A percentile compares a stretch with the other conserved stretches of the same genome.
Conservation (phyloP, 495 filamentous ascomycete species). For the Acidomyces sp. region DNA sequence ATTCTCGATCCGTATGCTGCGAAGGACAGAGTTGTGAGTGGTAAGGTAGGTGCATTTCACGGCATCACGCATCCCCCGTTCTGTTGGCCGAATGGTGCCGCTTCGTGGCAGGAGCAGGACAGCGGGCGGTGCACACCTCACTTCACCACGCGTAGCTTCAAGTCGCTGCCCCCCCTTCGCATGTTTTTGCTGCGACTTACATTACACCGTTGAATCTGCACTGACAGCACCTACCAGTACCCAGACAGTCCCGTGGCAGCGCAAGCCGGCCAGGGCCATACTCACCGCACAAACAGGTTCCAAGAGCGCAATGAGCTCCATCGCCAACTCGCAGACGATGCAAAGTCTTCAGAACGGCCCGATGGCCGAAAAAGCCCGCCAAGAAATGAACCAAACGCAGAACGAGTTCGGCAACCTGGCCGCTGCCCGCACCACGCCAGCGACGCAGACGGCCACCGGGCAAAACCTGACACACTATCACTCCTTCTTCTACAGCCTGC, state of each 20-base stretch:
- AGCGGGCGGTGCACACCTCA: not conserved
- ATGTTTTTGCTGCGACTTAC: not conserved
- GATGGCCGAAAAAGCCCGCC: constrained; percentile 62
- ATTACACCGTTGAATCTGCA: not conserved
- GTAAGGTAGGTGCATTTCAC: constrained; percentile 29
- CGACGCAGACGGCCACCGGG: constrained; percentile 59
- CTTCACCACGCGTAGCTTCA: not conserved
- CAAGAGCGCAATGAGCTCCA: constrained; percentile 27
- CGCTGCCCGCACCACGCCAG: constrained; percentile 52
- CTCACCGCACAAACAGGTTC: constrained; percentile 25
- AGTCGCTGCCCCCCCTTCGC: not conserved
- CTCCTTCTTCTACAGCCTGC: constrained; percentile 81
- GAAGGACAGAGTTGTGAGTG: constrained; percentile 21
- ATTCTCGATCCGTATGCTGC: constrained; percentile 19
- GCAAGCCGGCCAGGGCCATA: not conserved
- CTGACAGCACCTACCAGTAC: constrained; percentile 14
- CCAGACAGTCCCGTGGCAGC: not conserved
- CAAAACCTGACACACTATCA: constrained; percentile 92
- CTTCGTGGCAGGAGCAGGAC: constrained; percentile 6
- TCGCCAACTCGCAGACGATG: constrained; percentile 27
- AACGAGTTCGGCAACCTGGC: constrained; percentile 66
- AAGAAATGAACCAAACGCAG: constrained; percentile 55
- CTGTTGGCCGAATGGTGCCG: constrained; percentile 15
- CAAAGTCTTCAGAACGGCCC: constrained; percentile 44
- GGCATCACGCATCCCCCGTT: constrained; percentile 8